Evolutionary conservation across 2,329 filamentous ascomycete species (phyloP).

Genomic region (Lecanicillium sp.): DNA sequence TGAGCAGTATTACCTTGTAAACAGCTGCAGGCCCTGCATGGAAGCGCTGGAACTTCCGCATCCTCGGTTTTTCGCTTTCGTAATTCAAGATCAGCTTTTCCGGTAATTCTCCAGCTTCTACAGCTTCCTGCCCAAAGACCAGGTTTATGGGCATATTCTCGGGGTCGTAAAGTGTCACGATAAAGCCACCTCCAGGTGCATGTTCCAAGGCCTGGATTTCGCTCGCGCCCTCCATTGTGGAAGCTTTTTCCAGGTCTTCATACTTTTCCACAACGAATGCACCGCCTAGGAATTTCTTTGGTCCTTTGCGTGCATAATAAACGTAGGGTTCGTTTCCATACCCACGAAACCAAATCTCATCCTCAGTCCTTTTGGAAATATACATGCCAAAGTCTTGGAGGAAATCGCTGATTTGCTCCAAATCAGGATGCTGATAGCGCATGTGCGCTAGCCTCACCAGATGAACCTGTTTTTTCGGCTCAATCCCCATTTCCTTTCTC

Average conservation of each 20-base stretch:
- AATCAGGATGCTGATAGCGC: conserved; percentile 17
- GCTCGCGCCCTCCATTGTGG: not conserved
- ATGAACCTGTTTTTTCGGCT: too few species aligned
- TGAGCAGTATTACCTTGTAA: conserved; percentile 27
- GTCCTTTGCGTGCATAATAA: conserved; percentile 30
- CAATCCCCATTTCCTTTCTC: too few species aligned
- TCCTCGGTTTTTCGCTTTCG: not conserved
- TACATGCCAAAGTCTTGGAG: conserved; percentile 20
- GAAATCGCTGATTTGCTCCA: conserved; percentile 17
- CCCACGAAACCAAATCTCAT: conserved; percentile 37
- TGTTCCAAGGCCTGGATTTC: not conserved
- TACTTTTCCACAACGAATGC: conserved; percentile 18
- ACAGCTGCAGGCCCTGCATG: conserved; percentile 22
- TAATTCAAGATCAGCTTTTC: not conserved
- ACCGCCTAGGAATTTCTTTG: conserved; percentile 15
- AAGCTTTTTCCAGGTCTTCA: conserved; percentile 10
- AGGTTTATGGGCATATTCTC: conserved; percentile 3
- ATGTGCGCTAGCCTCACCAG: too few species aligned
- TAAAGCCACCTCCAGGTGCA: conserved; percentile 1
- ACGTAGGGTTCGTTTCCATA: conserved; percentile 42
- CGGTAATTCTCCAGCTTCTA: conserved; percentile 3
- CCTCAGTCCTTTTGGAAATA: conserved; percentile 12
- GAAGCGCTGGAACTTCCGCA: conserved; percentile 24
- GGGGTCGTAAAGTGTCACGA: conserved; percentile 2
- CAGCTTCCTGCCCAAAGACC: conserved; percentile 3